Conservation (phyloP, 176 grass and related monocot species). For the Themeda triandra region DNA sequence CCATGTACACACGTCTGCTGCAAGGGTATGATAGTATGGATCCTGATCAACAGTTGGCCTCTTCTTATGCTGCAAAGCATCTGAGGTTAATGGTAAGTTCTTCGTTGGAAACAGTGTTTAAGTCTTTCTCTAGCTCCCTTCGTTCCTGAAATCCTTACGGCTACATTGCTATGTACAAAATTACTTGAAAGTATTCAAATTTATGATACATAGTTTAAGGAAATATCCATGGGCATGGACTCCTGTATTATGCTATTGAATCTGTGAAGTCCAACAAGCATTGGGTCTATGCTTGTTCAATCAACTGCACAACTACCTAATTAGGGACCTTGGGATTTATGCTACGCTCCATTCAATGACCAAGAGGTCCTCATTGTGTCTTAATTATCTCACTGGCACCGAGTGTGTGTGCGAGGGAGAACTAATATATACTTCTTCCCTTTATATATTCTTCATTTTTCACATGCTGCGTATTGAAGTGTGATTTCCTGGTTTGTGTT, state of each 20-base stretch:
- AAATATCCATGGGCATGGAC: not conserved
- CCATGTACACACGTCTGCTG: constrained; percentile 85
- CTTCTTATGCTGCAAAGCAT: constrained; percentile 76
- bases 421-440: not conserved
- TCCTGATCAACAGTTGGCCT: constrained; percentile 61
- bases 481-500: not conserved
- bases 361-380: not conserved
- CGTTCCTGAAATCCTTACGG: not conserved
- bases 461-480: not conserved
- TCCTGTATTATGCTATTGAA: not conserved
- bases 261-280: not conserved
- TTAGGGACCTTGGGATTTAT: not conserved
- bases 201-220: not conserved
- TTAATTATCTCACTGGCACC: not conserved
- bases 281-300: constrained; percentile 1
- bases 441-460: not conserved
- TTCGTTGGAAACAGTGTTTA: not conserved
- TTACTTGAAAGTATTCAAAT: not conserved
- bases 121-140: not conserved
- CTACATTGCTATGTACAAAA: not conserved
- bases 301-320: not conserved
- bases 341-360: not conserved
- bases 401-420: not conserved
- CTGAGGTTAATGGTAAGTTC: constrained; percentile 84
- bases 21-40: constrained; percentile 92